Base-by-base conservation (phyloP, 2,329 filamentous ascomycete species). In the Fusarium hostae region DNA sequence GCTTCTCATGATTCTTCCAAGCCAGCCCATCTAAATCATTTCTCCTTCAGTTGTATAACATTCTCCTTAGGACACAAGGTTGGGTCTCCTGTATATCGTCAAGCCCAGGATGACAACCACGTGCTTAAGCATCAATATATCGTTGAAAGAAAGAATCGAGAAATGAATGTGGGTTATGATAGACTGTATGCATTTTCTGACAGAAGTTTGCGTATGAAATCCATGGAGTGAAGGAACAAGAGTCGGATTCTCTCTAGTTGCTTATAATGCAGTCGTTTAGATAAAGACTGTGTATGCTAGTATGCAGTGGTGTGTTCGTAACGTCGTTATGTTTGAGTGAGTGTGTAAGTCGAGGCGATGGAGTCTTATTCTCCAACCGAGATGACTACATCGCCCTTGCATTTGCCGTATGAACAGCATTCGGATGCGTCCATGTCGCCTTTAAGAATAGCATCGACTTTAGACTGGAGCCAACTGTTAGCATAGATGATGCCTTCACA, bases 331-430 rank as follows among this genome's bases (percentile, higher is more conserved):
- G 39, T 58, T 61, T 66, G 44, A 24, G 55, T 48, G 30, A 43
- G 20, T 26, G 56, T 50, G 57, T 35, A 15, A 30, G 50, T 58
- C 26, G 54, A 59, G n/a, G 41, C 28, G 13, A 30, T 57, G 10
- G 43, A 41, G 30, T 40, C 16, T 72, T 73, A 47, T 75, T 76
- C 81, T 58, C 79, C 81, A 76, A 86, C 85, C 13, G 81, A 81
- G 56, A 86, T 75, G 45, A 87, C 84, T 51, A 87, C 84, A 64
- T 86, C 83, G 58, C 83, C 83, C 60, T 85, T 84, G 78, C 86
- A 88, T 37, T 79, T 79, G 54, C 86, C 86, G 68, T 88, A 87
- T n/a, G 84, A 84, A 76, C 86, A 88, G 77, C 86, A 88, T 16
- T 79, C 83, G 32, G 86, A 83, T n/a, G 85, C 81, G 24, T 82